These are phyloP conservation scores for Dothistroma septosporum DNA, from an alignment of 2,329 filamentous ascomycete genomes.

Conservation along the genomic window DNA sequence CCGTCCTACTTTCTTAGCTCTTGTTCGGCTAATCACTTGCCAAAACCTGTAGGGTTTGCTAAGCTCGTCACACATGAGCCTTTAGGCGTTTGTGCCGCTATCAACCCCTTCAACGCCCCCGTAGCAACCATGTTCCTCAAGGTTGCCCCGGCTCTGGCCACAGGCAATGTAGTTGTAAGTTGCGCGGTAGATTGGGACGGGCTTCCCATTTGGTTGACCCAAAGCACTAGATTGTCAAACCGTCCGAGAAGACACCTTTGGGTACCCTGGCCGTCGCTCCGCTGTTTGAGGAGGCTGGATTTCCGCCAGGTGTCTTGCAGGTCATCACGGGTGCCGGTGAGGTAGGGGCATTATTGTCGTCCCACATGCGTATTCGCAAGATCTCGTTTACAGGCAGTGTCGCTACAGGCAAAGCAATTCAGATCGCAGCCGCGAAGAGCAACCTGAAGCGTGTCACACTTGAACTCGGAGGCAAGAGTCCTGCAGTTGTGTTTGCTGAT, in stretches of 20 bases:
- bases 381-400: slow-evolving; percentile 61
- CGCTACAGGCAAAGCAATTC: slow-evolving; percentile 57
- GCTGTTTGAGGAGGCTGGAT: slow-evolving; percentile 49
- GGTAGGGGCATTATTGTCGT: slow-evolving; percentile 55
- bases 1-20: not conserved
- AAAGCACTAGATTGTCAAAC: slow-evolving; percentile 29
- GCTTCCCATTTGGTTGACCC: not conserved
- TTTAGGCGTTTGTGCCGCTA: slow-evolving; percentile 15
- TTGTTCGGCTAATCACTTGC: not conserved
- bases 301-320: slow-evolving; percentile 60
- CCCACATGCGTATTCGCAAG: slow-evolving; percentile 58
- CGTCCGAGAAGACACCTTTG: slow-evolving; percentile 54
- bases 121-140: slow-evolving; percentile 52
- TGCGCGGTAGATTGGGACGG: not conserved
- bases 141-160: slow-evolving; percentile 53
- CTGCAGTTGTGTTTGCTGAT: slow-evolving; percentile 55
- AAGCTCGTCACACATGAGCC: slow-evolving; percentile 16
- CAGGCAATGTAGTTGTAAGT: slow-evolving; percentile 35
- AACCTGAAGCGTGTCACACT: slow-evolving; percentile 57
- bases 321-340: slow-evolving; percentile 56
- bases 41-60: slow-evolving; percentile 2
- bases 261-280: slow-evolving; percentile 56
- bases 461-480: slow-evolving; percentile 59
- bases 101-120: slow-evolving; percentile 44
- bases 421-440: slow-evolving; percentile 51